Evolutionary conservation across 2,329 filamentous ascomycete species (phyloP).

Genomic region (Neopestalotiopsis rosae): DNA sequence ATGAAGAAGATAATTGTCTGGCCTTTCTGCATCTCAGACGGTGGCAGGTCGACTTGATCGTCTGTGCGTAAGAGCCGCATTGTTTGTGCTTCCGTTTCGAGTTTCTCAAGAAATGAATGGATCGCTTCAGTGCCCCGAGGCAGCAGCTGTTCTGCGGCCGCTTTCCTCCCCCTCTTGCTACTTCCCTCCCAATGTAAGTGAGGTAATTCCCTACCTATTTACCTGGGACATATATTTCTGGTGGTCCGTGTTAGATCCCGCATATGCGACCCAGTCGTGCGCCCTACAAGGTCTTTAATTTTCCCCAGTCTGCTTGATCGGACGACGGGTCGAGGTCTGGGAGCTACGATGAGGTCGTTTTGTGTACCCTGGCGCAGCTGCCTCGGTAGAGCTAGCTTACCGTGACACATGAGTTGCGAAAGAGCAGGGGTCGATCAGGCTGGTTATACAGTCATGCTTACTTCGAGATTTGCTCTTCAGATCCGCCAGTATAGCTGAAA

Average conservation of each 20-base stretch:
- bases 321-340: neutral
- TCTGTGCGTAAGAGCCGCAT: constrained; percentile 15
- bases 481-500: neutral
- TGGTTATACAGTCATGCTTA: neutral
- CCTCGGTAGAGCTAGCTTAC: neutral
- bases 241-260: neutral
- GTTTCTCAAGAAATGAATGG: neutral
- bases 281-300: neutral
- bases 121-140: neutral
- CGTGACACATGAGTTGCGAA: neutral
- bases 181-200: neutral
- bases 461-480: neutral
- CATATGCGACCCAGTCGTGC: neutral
- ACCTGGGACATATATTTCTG: neutral
- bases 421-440: neutral
- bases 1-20: neutral
- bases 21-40: neutral
- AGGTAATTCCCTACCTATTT: neutral
- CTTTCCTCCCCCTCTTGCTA: neutral
- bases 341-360: neutral
- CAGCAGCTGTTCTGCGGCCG: neutral
- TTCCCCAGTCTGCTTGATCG: neutral
- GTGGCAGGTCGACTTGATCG: neutral
- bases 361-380: neutral
- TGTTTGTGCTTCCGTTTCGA: constrained; percentile 2